Conservation (phyloP, 306 rosid species). For the Dryas drummondii region DNA sequence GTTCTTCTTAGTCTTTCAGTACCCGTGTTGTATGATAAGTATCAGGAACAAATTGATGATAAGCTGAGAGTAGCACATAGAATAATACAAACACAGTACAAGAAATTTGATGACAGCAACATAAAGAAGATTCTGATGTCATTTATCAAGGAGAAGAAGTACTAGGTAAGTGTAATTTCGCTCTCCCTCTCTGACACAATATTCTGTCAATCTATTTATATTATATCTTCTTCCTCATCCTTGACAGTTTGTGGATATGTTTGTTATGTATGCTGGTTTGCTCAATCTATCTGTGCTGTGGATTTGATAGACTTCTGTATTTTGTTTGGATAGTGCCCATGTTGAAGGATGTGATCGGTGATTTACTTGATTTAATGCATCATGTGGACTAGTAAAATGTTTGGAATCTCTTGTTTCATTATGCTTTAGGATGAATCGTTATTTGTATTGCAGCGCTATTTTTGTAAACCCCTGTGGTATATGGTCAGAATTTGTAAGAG, state of each 20-base stretch:
- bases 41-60: constrained; percentile 64
- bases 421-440: background rate
- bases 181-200: background rate
- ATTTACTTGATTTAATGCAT: background rate
- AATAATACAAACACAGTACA: constrained; percentile 45
- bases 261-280: background rate
- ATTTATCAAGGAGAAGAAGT: constrained; percentile 78
- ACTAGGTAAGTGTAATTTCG: constrained; percentile 53
- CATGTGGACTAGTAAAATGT: background rate
- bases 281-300: background rate
- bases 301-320: background rate
- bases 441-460: background rate
- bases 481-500: background rate
- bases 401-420: background rate
- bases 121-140: constrained; percentile 61
- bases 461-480: background rate
- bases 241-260: background rate
- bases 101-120: constrained; percentile 52
- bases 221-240: background rate
- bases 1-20: constrained; percentile 77
- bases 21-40: constrained; percentile 87
- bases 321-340: background rate
- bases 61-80: constrained; percentile 49
- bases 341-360: constrained; percentile 1
- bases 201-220: background rate